These are phyloP conservation scores for Osmanthus fragrans DNA, from an alignment of 257 asterid species.

Conservation along the genomic window DNA sequence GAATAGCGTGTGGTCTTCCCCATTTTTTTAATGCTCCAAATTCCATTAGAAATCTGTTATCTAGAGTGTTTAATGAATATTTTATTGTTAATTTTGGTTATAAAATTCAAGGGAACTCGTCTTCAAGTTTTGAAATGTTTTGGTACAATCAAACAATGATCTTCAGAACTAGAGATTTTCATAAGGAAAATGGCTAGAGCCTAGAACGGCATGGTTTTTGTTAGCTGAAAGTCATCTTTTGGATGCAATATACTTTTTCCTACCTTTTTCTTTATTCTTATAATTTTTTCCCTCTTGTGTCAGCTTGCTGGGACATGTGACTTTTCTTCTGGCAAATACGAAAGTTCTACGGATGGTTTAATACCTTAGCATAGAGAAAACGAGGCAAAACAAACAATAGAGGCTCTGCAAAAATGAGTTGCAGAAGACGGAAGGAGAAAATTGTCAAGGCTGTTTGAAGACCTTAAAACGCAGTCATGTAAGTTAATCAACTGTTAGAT, in stretches of 20 bases:
- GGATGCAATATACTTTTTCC: neutral
- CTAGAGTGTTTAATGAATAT: neutral
- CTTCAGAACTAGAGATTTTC: neutral
- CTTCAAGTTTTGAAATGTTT: neutral
- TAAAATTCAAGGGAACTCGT: neutral
- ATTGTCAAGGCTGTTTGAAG: conserved; percentile 93
- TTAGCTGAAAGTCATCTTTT: neutral
- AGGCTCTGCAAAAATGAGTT: conserved; percentile 88
- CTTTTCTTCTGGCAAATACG: conserved; percentile 85
- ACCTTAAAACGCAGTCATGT: conserved; percentile 89
- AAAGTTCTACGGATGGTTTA: conserved; percentile 96
- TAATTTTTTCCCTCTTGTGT: conserved; percentile 29
- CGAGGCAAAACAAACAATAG: conserved; percentile 95
- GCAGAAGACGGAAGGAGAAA: conserved; percentile 85
- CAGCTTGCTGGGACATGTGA: conserved; percentile 97
- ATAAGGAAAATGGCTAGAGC: neutral
- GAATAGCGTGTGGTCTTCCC: neutral
- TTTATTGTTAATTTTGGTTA: neutral
- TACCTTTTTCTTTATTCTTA: neutral
- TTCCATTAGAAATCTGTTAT: neutral
- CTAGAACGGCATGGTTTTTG: neutral
- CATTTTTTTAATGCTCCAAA: neutral
- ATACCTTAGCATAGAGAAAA: conserved; percentile 82
- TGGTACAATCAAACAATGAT: neutral
- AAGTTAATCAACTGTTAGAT: conserved; percentile 25